Evolutionary conservation across 2,329 filamentous ascomycete genomes (phyloP), one percentile per base, ranked within the genome.

Genomic region (Plectosphaerella plurivora): DNA sequence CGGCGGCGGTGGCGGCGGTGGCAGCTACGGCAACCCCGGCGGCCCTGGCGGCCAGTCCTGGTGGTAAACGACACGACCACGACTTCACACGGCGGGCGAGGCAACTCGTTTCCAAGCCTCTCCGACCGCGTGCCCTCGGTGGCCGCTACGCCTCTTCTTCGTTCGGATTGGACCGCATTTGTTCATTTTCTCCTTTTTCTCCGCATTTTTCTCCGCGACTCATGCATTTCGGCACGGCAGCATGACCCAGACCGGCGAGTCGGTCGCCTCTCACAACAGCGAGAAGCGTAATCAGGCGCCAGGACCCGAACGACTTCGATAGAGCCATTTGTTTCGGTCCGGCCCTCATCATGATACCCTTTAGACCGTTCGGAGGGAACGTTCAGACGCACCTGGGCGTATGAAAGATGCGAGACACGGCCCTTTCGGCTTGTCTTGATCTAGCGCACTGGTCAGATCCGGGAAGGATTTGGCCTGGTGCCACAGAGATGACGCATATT

Each of bases 21-120:
- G 82, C 70, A 33, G 28, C 28, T 89, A 89, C 72, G 86, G 87
- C 69, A 87, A 88, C 73, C 86, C 86, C 61, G 78, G 80, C 59
- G 80, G 80, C 59, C 76, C 76, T 45, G 82, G 82, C 55, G 81
- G 82, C 65, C 83, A 84, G 57, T 86, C 82, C 60, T 89, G 87
- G 87, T 90, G 79, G 80, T 83, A 81, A 75, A 70, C 59, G 55
- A 52, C 35, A 53, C 42, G 36, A 49, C 36, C 35, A 22, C 35
- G 44, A 50, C 45, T 35, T 16, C 11, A 4, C 28, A 33, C 44
- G 45, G 53, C 53, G 42, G 45, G 28, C 25, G 49, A 42, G 37
- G 39, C 25, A 4, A 11, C 33, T 36, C 25, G 49, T 50, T 35
- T 50, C 20, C 22, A 20, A 8, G 39, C 20, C 49, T 50, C 49